Percentiles rank a stretch among this genome's conserved stretches.
phyloP scores from a whole-genome alignment of 2,329 filamentous ascomycete genomes.

The Trichoderma atroviride region DNA sequence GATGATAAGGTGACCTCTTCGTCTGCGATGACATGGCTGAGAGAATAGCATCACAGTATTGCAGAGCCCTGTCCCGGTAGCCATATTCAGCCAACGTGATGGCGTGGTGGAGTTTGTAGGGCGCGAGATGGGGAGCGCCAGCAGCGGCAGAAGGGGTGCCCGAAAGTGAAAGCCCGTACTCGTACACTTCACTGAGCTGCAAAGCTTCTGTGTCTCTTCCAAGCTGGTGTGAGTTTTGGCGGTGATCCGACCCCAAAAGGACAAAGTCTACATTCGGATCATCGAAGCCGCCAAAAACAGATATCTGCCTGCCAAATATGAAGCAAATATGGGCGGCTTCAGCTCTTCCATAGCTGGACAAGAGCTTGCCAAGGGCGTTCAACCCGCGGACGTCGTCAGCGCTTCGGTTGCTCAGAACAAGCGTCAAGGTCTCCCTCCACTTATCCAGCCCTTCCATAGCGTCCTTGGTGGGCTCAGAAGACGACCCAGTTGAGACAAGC shows the following conservation, averaged over 20 bases:
- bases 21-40: constrained; percentile 77
- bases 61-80: constrained; percentile 76
- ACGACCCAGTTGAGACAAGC: constrained; percentile 76
- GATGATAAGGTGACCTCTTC: constrained; percentile 83
- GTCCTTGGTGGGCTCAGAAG: constrained; percentile 65
- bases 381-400: constrained; percentile 76
- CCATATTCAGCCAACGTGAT: constrained; percentile 82
- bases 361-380: constrained; percentile 75
- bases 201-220: constrained; percentile 81
- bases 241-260: constrained; percentile 82
- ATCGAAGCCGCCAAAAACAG: constrained; percentile 79
- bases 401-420: constrained; percentile 88
- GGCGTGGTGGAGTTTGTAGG: constrained; percentile 91
- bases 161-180: constrained; percentile 80
- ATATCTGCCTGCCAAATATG: constrained; percentile 74
- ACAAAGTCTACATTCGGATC: constrained; percentile 79
- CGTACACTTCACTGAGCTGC: constrained; percentile 94
- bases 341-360: constrained; percentile 81
- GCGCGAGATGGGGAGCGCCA: constrained; percentile 77
- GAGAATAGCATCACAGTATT: constrained; percentile 87
- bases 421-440: constrained; percentile 86
- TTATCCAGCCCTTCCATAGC: constrained; percentile 84
- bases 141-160: constrained; percentile 54
- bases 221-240: constrained; percentile 69
- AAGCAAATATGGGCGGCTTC: constrained; percentile 95